phyloP scores from a whole-genome alignment of 768 basidiomycete species.

The Boletus tylopilopsis region DNA sequence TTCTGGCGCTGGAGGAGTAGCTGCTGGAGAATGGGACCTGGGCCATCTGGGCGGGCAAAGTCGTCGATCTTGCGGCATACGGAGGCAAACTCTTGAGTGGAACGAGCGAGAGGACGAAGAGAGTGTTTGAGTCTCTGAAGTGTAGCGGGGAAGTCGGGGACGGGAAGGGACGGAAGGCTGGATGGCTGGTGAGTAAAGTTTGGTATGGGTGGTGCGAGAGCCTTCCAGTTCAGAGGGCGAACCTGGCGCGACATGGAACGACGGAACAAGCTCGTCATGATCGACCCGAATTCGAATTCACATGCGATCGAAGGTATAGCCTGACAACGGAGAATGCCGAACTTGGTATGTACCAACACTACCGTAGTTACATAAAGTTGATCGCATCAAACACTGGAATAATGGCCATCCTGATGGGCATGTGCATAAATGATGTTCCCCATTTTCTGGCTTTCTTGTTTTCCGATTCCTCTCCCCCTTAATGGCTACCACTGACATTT shows the following conservation, averaged over 20 bases:
- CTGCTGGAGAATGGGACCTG: slow-evolving; percentile 57
- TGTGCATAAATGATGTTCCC: background rate
- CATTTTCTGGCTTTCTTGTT: background rate
- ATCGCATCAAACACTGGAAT: too few species aligned
- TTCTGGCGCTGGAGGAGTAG: slow-evolving; percentile 54
- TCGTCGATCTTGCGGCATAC: slow-evolving; percentile 63
- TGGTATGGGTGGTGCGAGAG: slow-evolving; percentile 55
- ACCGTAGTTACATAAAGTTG: too few species aligned
- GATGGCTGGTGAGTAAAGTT: slow-evolving; percentile 64
- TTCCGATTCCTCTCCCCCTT: background rate
- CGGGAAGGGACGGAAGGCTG: slow-evolving; percentile 66
- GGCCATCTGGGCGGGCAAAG: slow-evolving; percentile 44
- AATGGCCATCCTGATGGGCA: too few species aligned
- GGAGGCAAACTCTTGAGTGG: slow-evolving; percentile 51
- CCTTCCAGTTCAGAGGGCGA: slow-evolving; percentile 67
- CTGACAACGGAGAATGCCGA: too few species aligned
- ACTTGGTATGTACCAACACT: too few species aligned
- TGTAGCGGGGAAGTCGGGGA: slow-evolving; percentile 65
- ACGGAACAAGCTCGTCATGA: background rate
- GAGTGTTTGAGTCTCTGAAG: slow-evolving; percentile 65
- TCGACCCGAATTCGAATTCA: slow-evolving; percentile 2
- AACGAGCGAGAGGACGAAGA: slow-evolving; percentile 69
- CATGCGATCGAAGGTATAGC: too few species aligned
- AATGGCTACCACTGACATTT: too few species aligned
- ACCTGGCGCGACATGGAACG: slow-evolving; percentile 16